A percentile compares a stretch with the other conserved stretches of the same genome.
These are phyloP conservation scores for Cladosporium sp. DNA, from an alignment of 2,329 filamentous ascomycete genomes.

Conservation along the genomic window DNA sequence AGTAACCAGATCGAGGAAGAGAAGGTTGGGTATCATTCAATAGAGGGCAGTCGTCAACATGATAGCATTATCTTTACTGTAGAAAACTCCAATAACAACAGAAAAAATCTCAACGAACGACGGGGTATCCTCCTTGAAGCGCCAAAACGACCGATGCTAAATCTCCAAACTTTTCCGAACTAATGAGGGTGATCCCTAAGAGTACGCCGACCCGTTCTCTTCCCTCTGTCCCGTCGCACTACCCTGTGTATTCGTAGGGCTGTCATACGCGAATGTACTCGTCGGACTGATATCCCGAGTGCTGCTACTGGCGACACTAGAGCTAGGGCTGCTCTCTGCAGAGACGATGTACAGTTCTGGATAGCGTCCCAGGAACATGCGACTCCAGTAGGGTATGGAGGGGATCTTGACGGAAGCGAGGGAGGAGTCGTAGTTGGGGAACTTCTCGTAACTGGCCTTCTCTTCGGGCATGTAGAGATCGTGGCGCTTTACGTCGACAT, in stretches of 20 bases:
- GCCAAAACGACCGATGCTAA: conserved; percentile 20
- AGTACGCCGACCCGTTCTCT: background rate
- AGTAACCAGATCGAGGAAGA: background rate
- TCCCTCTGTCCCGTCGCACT: background rate
- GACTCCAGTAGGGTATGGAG: conserved; percentile 46
- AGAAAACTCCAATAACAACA: background rate
- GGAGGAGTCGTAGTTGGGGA: conserved; percentile 47
- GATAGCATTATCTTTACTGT: background rate
- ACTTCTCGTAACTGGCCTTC: conserved; percentile 35
- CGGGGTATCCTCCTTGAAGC: conserved; percentile 19
- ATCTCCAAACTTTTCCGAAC: conserved; percentile 10
- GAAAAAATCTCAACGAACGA: conserved; percentile 10
- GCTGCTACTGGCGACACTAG: conserved; percentile 34
- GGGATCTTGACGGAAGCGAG: conserved; percentile 51
- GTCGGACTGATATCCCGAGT: conserved; percentile 31
- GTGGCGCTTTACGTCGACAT: conserved; percentile 48
- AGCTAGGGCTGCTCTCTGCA: conserved; percentile 41
- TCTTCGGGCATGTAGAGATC: conserved; percentile 46
- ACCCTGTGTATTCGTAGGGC: background rate
- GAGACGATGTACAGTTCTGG: conserved; percentile 53
- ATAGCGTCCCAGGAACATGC: conserved; percentile 47
- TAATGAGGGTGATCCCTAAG: background rate
- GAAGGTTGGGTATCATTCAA: background rate
- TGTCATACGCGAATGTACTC: conserved; percentile 25
- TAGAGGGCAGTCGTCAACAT: background rate